phyloP scores from a whole-genome alignment of 768 basidiomycete genomes.

The Leccinellum luteum region DNA sequence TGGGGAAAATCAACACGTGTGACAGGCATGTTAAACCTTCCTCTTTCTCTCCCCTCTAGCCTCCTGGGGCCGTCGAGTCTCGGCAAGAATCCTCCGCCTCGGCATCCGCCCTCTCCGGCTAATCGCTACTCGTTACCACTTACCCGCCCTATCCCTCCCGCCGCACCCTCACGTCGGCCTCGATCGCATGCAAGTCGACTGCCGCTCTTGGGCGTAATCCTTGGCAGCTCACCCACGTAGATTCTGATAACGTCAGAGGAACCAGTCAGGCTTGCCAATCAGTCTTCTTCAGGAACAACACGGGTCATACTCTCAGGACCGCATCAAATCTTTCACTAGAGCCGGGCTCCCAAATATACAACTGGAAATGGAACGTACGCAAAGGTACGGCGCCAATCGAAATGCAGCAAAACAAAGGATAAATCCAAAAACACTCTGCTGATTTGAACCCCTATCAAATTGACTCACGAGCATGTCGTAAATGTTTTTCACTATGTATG shows the following conservation, averaged over 20 bases:
- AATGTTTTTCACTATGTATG: not conserved
- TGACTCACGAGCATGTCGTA: not conserved
- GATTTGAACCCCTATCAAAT: not conserved
- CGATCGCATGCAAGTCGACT: not conserved
- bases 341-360: not conserved
- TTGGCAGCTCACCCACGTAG: not conserved
- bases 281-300: not conserved
- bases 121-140: not conserved
- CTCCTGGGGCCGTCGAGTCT: slow-evolving; percentile 1
- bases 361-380: not conserved
- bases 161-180: slow-evolving; percentile 3
- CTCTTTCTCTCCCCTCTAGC: slow-evolving; percentile 16
- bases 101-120: slow-evolving; percentile 8
- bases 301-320: not conserved
- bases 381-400: not conserved
- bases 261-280: not conserved
- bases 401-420: not conserved
- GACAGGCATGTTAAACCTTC: slow-evolving; percentile 18
- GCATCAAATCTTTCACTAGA: not conserved
- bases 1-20: slow-evolving; percentile 25
- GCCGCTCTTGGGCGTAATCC: not conserved
- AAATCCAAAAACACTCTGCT: not conserved
- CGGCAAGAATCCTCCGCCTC: slow-evolving; percentile 4
- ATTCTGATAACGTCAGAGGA: not conserved
- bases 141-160: not conserved